Conservation (phyloP, 306 rosid species). For the Parietaria judaica region DNA sequence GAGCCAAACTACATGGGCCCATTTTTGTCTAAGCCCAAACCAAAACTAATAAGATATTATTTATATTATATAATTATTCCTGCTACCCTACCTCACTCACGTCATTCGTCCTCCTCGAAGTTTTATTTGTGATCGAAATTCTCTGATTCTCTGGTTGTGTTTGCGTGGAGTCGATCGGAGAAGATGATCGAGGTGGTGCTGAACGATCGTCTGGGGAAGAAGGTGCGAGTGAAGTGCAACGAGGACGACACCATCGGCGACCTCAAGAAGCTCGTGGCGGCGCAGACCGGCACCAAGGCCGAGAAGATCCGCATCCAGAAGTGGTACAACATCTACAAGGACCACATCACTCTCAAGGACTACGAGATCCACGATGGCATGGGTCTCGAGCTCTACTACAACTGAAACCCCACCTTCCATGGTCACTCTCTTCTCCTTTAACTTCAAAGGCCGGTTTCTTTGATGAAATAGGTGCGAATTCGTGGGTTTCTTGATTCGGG, state of each 20-base stretch:
- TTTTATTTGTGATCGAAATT: no score
- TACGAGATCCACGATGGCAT: conserved; percentile 90
- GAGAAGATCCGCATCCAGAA: conserved; percentile 15
- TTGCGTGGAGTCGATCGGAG: not conserved
- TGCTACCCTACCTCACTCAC: no score
- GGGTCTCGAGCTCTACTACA: conserved; percentile 97
- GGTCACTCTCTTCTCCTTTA: not conserved
- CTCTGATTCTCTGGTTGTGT: no score
- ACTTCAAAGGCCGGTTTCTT: not conserved
- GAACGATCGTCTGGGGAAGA: conserved; percentile 87
- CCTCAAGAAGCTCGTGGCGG: conserved; percentile 87
- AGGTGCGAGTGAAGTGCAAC: conserved; percentile 90
- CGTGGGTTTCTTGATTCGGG: not conserved
- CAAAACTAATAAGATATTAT: no score
- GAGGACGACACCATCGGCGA: conserved; percentile 90
- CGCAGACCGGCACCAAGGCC: conserved; percentile 73
- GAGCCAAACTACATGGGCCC: no score
- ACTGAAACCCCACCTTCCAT: conserved; percentile 12
- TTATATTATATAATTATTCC: no score
- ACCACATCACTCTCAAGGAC: conserved; percentile 79
- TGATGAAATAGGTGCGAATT: no score
- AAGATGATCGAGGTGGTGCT: conserved; percentile 94
- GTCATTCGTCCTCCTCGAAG: no score
- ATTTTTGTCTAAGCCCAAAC: no score
- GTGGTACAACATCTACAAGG: conserved; percentile 18